Evolutionary conservation across 2,329 filamentous ascomycete genomes (phyloP).

Genomic region (Ascochyta viciae-villosae): DNA sequence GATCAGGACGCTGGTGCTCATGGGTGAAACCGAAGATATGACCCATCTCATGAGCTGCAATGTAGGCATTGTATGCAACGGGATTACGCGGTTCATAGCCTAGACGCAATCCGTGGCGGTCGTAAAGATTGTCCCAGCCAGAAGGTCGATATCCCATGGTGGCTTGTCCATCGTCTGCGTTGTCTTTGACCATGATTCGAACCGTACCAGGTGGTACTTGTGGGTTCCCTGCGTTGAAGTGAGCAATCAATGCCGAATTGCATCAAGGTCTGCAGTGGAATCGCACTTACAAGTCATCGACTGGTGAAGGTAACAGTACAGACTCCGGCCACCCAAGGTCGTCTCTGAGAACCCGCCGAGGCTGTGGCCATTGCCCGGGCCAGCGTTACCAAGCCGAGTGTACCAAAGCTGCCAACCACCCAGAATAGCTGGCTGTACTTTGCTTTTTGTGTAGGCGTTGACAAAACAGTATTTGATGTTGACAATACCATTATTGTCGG

Average conservation of each 20-base stretch:
- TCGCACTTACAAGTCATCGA: too few species aligned
- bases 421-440: neutral
- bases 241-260: neutral
- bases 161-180: neutral
- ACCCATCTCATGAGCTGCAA: conserved; percentile 14
- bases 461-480: conserved; percentile 8
- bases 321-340: neutral
- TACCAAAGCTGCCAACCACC: conserved; percentile 2
- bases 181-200: neutral
- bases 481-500: neutral
- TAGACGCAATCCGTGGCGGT: neutral
- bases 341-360: conserved; percentile 4
- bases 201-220: neutral
- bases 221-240: neutral
- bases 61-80: neutral
- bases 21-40: conserved; percentile 13
- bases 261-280: too few species aligned
- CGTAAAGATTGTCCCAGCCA: neutral
- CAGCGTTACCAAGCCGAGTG: neutral
- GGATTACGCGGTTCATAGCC: neutral
- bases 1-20: conserved; percentile 11
- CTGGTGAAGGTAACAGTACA: neutral
- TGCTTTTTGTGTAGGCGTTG: neutral
- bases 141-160: neutral
- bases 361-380: neutral